Base-by-base conservation (phyloP, 257 asterid species). In the Voacanga thouarsii region DNA sequence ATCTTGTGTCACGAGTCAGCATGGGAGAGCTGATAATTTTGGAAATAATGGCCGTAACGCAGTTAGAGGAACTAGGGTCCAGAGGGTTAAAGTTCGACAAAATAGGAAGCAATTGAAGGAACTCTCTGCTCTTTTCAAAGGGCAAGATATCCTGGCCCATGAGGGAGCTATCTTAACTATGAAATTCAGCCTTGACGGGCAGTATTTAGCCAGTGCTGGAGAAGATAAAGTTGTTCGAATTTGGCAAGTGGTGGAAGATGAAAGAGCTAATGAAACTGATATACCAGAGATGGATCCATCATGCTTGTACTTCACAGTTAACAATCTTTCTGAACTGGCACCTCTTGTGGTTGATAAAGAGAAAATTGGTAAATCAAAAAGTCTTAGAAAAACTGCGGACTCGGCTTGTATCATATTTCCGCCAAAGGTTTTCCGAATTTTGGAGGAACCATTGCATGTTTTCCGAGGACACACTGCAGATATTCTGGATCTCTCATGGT, bases 221-320 rank as follows among this genome's bases (percentile, higher is more conserved):
- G 97, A 90, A 77, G 99, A 94, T 86, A 85, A 78, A 89, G 50
- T 88, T 78, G 89, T 94, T 76, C 87, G 86, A 56, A 80, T 94
- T n/a, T 94, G 99, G 99, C 88, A 89, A 87, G 92, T 92, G 74
- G 88, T 91, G 80, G 97, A 91, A 86, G 96, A 90, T 73, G 96
- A 90, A 77, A 89, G 95, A 86, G 86, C 86, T 19, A 85, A 89
- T 44, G 87, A 85, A 21, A 65, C 65, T 10, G 94, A 91, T 75
- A 73, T 90, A 44, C 91, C 96, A 9, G 94, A 91, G 61, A 86
- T 80, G 3, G 97, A 94, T 80, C 96, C 96, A 7, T 91, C 99
- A 9, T 90, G 99, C 49, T 87, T 94, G 77, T 94, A 90, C 86
- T 91, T 94, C 77, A 84, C 96, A 3, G 88, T 92, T 53, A 94